Conservation (phyloP, 176 grass and related monocot species). For the Hsuehochloa calcarea region DNA sequence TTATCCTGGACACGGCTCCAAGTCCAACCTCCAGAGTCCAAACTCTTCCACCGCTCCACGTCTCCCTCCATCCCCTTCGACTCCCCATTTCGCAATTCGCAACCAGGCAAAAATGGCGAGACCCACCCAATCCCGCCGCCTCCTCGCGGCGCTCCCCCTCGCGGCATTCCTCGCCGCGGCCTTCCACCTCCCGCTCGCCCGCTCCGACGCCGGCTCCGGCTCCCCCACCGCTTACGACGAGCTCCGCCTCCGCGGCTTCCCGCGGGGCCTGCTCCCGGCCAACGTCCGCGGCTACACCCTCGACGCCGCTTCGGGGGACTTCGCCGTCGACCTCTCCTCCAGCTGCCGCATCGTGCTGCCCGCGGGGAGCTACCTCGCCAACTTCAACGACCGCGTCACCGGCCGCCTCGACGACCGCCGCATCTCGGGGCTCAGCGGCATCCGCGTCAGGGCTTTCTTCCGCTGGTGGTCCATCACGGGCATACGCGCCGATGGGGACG, state of each 20-base stretch:
- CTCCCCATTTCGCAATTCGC: neutral
- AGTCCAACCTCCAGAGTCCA: neutral
- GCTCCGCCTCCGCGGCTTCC: slow-evolving; percentile 50
- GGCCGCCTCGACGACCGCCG: slow-evolving; percentile 42
- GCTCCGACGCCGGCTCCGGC: slow-evolving; percentile 15
- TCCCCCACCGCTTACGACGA: slow-evolving; percentile 45
- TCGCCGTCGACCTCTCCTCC: slow-evolving; percentile 36
- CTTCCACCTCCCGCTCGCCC: slow-evolving; percentile 26
- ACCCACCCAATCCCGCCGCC: neutral
- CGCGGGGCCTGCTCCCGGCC: slow-evolving; percentile 47
- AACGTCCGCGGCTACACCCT: slow-evolving; percentile 53
- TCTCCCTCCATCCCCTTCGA: neutral
- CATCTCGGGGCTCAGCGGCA: slow-evolving; percentile 53
- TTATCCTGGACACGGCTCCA: neutral
- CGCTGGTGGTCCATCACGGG: slow-evolving; percentile 63
- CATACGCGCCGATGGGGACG: slow-evolving; percentile 53
- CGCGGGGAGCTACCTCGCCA: slow-evolving; percentile 53
- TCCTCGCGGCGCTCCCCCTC: neutral
- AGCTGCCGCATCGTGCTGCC: slow-evolving; percentile 57
- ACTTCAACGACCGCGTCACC: slow-evolving; percentile 46
- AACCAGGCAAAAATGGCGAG: slow-evolving; percentile 23
- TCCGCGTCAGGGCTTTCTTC: slow-evolving; percentile 60
- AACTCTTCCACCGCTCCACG: slow-evolving; percentile 23
- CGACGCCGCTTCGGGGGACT: slow-evolving; percentile 46
- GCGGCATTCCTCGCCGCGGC: slow-evolving; percentile 23